A percentile compares a stretch with the other conserved stretches of the same genome.
These are phyloP conservation scores for Cyberlindnera xylosilytica DNA, from an alignment of 805 yeast species.

Conservation along the genomic window DNA sequence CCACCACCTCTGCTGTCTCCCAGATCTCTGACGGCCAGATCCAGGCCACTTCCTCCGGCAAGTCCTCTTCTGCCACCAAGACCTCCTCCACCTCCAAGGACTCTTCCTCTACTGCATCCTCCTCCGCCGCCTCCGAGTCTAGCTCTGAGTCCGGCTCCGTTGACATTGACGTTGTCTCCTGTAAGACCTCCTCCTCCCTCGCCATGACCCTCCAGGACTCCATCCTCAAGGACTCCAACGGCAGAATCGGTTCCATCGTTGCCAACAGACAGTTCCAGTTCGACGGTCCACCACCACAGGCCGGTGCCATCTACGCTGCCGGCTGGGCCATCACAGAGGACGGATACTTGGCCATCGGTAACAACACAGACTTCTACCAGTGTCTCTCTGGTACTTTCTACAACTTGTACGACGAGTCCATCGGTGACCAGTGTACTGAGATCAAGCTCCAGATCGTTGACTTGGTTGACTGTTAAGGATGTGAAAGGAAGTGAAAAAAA, in stretches of 20 bases:
- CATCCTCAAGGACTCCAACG: conserved; percentile 52
- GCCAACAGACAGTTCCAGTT: conserved; percentile 84
- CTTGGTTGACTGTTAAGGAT: conserved; percentile 45
- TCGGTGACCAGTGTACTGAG: conserved; percentile 60
- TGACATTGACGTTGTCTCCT: conserved; percentile 34
- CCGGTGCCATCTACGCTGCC: conserved; percentile 67
- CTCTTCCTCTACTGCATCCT: conserved; percentile 33
- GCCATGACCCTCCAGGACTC: conserved; percentile 50
- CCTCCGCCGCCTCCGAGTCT: conserved; percentile 14
- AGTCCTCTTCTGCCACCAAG: conserved; percentile 62
- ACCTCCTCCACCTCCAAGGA: conserved; percentile 28
- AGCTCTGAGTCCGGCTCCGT: conserved; percentile 20
- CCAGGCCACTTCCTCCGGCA: conserved; percentile 23
- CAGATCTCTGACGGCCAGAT: conserved; percentile 17
- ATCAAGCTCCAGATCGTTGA: conserved; percentile 58
- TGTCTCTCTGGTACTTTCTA: conserved; percentile 75
- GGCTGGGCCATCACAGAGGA: conserved; percentile 60
- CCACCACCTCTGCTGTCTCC: conserved; percentile 23
- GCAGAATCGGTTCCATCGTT: conserved; percentile 77
- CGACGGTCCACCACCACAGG: conserved; percentile 86
- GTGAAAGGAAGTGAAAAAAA: not conserved
- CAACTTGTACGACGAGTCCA: conserved; percentile 67
- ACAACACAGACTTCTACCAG: conserved; percentile 59
- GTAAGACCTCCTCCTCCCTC: conserved; percentile 47
- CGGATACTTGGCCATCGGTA: conserved; percentile 63